A percentile compares a stretch with the other conserved stretches of the same genome.
Conservation (phyloP, 352 stramenopile species). For the Blastocystis sp. region DNA sequence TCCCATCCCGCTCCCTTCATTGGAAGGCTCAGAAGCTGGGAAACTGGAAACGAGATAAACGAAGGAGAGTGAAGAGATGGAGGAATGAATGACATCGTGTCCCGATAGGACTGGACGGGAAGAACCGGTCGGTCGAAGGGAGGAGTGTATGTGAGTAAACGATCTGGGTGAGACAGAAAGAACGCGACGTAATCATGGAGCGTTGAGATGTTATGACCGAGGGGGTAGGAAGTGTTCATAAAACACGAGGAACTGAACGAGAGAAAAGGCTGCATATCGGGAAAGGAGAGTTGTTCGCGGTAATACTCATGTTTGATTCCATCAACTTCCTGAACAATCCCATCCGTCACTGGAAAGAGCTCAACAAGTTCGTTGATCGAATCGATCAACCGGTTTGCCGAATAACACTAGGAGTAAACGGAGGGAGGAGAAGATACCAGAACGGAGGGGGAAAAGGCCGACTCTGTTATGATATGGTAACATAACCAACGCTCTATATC, state of each 20-base stretch:
- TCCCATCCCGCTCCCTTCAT: no score
- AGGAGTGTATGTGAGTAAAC: background rate
- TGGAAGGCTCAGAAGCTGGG: no score
- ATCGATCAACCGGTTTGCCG: background rate
- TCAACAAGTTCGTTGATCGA: background rate
- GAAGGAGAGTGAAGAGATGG: background rate
- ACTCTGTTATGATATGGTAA: background rate
- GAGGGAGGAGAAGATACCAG: background rate
- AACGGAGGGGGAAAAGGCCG: background rate
- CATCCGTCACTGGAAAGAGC: constrained; percentile 11
- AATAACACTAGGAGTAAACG: constrained; percentile 4
- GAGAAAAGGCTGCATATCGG: constrained; percentile 7
- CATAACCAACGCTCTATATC: constrained; percentile 13
- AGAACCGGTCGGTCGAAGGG: background rate
- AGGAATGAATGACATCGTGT: constrained; percentile 3
- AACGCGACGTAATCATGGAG: background rate
- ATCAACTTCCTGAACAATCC: background rate
- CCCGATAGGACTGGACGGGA: background rate
- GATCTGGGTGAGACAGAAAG: background rate
- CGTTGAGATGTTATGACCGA: background rate
- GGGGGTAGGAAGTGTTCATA: background rate
- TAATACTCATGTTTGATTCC: constrained; percentile 26
- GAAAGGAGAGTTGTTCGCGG: constrained; percentile 6
- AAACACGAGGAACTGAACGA: constrained; percentile 24
- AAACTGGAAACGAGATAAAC: background rate